Evolutionary conservation across 257 asterid genomes (phyloP), one percentile per base, ranked within the genome.

Genomic region (Solanum microdontum): DNA sequence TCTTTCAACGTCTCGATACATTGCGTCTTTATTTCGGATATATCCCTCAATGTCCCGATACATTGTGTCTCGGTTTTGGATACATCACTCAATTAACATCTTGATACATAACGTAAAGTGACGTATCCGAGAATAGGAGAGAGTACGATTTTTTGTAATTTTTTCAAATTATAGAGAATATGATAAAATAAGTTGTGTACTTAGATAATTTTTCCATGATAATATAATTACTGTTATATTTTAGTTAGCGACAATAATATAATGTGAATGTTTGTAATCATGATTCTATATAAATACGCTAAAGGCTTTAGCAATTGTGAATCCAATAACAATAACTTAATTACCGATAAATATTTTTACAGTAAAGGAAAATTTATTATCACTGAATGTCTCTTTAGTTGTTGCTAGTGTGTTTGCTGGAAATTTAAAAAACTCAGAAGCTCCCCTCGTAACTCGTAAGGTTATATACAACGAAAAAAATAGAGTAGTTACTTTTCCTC

Each of bases 321-420:
- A 9, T 62, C 0, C 1, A n/a, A 62, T 9, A 3, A 10, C 7
- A 62, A 4, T n/a, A 23, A 62, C 70, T 62, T 2, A 62, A 62
- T 4, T n/a, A 11, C 1, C 26, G 0, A 0, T 62, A 62, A 23
- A 62, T 58, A 4, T 1, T 4, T 60, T 62, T 9, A 0, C 14
- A n/a, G 2, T 3, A 62, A 62, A 23, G 24, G 0, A 62, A 62
- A n/a, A 23, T 0, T n/a, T 62, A 62, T 23, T 23, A 62, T 62
- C 30, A 9, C 30, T 62, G 0, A 62, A 62, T 23, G 14, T 62
- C 13, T 62, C 2, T 23, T 60, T 8, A 30, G 30, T 9, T 62
- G 69, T 62, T 23, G 70, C 3, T 62, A 2, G 30, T 62, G 26
- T 8, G 24, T 32, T 15, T 72, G 40, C 4, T 32, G 39, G 7